phyloP scores from a whole-genome alignment of 208 protist genomes.

The Leishmania amazonensis region DNA sequence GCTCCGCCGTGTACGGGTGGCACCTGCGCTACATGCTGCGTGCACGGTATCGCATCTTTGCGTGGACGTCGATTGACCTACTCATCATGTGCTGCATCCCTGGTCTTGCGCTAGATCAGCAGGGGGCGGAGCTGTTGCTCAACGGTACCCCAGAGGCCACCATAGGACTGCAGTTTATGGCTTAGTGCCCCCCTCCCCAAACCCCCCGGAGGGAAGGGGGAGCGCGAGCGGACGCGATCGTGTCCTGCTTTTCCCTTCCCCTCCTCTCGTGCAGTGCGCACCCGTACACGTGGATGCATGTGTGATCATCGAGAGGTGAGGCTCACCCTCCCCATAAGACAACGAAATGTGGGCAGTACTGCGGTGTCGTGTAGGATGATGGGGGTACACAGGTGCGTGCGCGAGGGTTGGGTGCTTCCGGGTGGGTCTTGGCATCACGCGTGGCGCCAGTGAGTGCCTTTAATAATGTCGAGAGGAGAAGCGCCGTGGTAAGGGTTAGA shows the following conservation, averaged over 20 bases:
- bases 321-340: background rate
- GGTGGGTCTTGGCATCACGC: no score
- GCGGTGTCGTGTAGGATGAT: background rate
- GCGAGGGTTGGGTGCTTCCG: no score
- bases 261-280: background rate
- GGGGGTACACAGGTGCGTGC: constrained; percentile 16
- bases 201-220: background rate
- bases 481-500: background rate
- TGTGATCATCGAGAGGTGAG: background rate
- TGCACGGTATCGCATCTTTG: constrained; percentile 59
- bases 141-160: constrained; percentile 28
- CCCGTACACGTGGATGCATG: no score
- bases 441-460: no score
- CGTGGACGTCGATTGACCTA: constrained; percentile 35
- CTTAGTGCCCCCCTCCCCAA: background rate
- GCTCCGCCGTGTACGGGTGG: constrained; percentile 60
- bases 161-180: constrained; percentile 24
- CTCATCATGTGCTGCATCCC: constrained; percentile 48
- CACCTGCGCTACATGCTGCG: constrained; percentile 75
- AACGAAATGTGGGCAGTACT: background rate
- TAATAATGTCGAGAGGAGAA: background rate
- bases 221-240: background rate
- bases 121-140: constrained; percentile 49
- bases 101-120: constrained; percentile 60
- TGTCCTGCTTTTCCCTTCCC: background rate